Conservation (phyloP, 164 flowering plant genomes). For the Vitis rotundifolia region DNA sequence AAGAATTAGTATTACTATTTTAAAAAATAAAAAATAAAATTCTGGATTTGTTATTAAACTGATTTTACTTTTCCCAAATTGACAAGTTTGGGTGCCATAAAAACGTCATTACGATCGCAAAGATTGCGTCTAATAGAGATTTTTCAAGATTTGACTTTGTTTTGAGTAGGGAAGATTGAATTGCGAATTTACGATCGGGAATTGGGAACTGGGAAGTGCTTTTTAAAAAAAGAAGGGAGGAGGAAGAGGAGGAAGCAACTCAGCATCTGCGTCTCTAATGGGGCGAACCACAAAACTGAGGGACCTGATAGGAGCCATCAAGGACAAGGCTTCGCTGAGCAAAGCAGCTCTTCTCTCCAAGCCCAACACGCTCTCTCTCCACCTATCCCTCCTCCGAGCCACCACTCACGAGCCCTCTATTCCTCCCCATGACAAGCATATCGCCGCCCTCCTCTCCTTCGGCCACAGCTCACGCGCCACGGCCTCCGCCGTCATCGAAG, state of each 20-base stretch:
- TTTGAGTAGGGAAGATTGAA: too few relatives aligned
- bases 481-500: slow-evolving; percentile 55
- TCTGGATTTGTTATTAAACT: too few relatives aligned
- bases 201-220: too few relatives aligned
- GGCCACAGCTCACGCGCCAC: slow-evolving; percentile 70
- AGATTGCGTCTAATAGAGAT: too few relatives aligned
- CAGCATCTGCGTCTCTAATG: slow-evolving; percentile 8
- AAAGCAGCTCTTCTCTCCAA: slow-evolving; percentile 58
- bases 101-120: too few relatives aligned
- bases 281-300: slow-evolving; percentile 28
- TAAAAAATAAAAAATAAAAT: too few relatives aligned
- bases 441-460: slow-evolving; percentile 49
- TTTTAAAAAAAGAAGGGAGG: slow-evolving; percentile 8
- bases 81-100: too few relatives aligned
- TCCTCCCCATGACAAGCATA: slow-evolving; percentile 48
- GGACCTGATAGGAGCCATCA: slow-evolving; percentile 51
- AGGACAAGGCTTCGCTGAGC: slow-evolving; percentile 78
- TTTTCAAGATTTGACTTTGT: too few relatives aligned
- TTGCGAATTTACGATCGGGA: too few relatives aligned
- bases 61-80: too few relatives aligned
- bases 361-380: slow-evolving; percentile 28
- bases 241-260: too few relatives aligned
- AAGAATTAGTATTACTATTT: too few relatives aligned
- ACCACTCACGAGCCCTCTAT: slow-evolving; percentile 61
- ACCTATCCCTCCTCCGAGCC: slow-evolving; percentile 63